phyloP scores from a whole-genome alignment of 805 yeast genomes.

The Nakazawaea ishiwadae region DNA sequence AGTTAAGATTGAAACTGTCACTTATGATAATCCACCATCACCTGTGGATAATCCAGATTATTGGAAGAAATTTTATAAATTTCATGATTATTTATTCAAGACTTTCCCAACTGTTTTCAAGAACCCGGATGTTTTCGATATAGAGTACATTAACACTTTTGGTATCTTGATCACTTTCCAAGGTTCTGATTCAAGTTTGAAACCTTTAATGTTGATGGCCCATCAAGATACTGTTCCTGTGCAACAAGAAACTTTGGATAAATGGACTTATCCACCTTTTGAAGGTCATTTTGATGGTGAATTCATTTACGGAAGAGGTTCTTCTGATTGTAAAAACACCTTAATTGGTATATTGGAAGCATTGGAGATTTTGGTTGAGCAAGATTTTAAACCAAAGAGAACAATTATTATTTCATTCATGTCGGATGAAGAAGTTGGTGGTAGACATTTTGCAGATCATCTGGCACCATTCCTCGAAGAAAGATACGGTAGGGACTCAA shows the following conservation, averaged over 20 bases:
- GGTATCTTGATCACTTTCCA: constrained; percentile 56
- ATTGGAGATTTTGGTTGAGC: constrained; percentile 39
- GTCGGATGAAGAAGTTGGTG: constrained; percentile 67
- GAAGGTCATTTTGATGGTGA: constrained; percentile 58
- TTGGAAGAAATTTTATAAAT: constrained; percentile 32
- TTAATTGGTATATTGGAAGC: constrained; percentile 59
- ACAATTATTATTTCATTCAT: constrained; percentile 57
- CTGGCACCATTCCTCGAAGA: constrained; percentile 37
- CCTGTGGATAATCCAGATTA: constrained; percentile 34
- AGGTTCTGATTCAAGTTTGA: constrained; percentile 41
- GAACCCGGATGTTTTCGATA: constrained; percentile 35
- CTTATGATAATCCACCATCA: constrained; percentile 35
- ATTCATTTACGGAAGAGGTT: constrained; percentile 64
- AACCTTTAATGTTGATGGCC: constrained; percentile 60
- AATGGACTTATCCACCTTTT: constrained; percentile 64
- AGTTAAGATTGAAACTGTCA: constrained; percentile 47
- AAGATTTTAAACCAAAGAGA: constrained; percentile 49
- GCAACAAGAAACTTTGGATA: constrained; percentile 41
- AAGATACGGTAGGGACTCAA: constrained; percentile 49
- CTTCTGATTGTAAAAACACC: constrained; percentile 62
- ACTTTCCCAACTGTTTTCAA: constrained; percentile 40
- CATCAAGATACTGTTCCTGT: constrained; percentile 76
- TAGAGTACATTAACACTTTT: constrained; percentile 50
- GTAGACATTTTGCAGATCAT: constrained; percentile 47
- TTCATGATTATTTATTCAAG: constrained; percentile 22